A percentile compares a stretch with the other conserved stretches of the same genome.
phyloP scores from a whole-genome alignment of 2,329 filamentous ascomycete species.

The Pyrenochaeta sp. region DNA sequence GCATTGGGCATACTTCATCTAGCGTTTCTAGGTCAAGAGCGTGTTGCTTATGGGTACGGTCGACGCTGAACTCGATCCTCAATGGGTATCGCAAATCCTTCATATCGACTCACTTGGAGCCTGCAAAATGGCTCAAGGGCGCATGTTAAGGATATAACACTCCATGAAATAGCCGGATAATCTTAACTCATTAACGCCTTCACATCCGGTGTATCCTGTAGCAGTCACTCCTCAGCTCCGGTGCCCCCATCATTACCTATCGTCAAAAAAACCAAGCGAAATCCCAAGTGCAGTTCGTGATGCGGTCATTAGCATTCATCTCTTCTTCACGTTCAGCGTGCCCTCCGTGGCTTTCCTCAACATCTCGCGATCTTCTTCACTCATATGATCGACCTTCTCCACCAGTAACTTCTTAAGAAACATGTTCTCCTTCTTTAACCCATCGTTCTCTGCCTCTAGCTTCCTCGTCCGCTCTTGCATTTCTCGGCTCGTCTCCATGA shows the following conservation, averaged over 20 bases:
- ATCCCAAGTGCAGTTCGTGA: not conserved
- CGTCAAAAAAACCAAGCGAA: not conserved
- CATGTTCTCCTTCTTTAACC: constrained; percentile 53
- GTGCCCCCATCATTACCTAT: not conserved
- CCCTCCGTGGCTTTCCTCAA: constrained; percentile 37
- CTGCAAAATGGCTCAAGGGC: not conserved
- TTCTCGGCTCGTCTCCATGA: constrained; percentile 66
- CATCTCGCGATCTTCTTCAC: constrained; percentile 41
- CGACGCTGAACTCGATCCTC: not conserved
- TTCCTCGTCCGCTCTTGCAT: constrained; percentile 79
- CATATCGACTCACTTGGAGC: not conserved
- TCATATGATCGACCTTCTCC: constrained; percentile 53
- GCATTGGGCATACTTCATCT: not conserved
- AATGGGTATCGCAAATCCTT: not conserved
- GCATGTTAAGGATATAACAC: not conserved
- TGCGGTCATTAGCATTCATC: constrained; percentile 4
- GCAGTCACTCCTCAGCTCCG: constrained; percentile 1
- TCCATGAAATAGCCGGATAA: not conserved
- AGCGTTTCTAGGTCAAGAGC: not conserved
- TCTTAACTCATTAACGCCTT: not conserved
- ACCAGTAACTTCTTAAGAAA: constrained; percentile 47
- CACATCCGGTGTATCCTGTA: not conserved
- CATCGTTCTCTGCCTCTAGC: constrained; percentile 65
- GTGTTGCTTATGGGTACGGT: not conserved
- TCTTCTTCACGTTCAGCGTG: constrained; percentile 17